Base-by-base conservation (phyloP, 306 rosid genomes). In the Pyrus pyrifolia region DNA sequence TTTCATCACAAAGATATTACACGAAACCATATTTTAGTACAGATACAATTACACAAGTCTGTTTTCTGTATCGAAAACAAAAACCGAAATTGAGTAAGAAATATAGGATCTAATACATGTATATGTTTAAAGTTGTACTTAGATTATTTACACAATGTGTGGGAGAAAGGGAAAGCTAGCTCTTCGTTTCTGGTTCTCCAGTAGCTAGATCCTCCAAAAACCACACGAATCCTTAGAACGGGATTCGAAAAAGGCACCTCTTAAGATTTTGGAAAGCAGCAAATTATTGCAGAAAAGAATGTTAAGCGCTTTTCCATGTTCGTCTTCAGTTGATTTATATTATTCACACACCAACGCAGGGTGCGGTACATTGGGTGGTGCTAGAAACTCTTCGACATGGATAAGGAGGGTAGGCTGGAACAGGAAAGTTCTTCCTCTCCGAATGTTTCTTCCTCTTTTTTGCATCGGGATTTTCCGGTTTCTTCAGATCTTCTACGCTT, bases 371-470 rank as follows among this genome's bases (percentile, higher is more conserved):
- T 13, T 86, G 92, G 25, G 88, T 46, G 81, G 84, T 71, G 33
- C 88, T 88, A 1, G 90, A 87, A 67, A 72, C 87, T 77, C 89
- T 70, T 73, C 96, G 85, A 76, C 89, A 87, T 2, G 86, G 84
- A 87, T 59, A 76, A 1, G 87, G 67, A 72, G 90, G 71, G 80
- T 59, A 67, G 27, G 33, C 70, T 7, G 63, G 68, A 49, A 68
- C 70, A 42, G 11, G 72, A 35, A 75, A 25, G 31, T 84, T 84
- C 51, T 86, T 84, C 72, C 67, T 79, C 6, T 88, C 86, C 0
- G 87, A 81, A 69, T 82, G 72, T 35, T 89, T 90, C 87, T 89
- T 90, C 87, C 94, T 86, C 82, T 87, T 90, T 81, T 89, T 90
- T 0, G 86, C 84, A 70, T 87, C 91, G 5, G 68, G 73, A 60